phyloP scores from a whole-genome alignment of 2,329 filamentous ascomycete species.

The Pestalotiopsis sp. region DNA sequence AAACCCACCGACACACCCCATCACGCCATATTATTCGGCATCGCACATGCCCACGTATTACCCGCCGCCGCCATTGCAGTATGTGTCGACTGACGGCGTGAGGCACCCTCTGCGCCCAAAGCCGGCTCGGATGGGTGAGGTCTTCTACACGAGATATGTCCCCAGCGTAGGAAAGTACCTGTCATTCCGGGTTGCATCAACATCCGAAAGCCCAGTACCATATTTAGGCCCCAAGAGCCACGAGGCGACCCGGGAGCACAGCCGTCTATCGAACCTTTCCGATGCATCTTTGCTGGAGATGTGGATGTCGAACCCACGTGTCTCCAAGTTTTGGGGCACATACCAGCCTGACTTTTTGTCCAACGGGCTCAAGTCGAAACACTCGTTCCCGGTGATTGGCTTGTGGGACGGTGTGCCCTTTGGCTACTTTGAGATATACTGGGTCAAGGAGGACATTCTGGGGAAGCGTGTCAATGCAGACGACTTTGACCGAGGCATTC shows the following conservation, averaged over 20 bases:
- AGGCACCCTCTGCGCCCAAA: constrained; percentile 88
- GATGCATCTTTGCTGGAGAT: constrained; percentile 69
- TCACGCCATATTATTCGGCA: constrained; percentile 77
- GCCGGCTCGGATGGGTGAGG: constrained; percentile 85
- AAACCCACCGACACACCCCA: constrained; percentile 42
- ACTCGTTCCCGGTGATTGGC: constrained; percentile 89
- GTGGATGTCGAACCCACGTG: constrained; percentile 89
- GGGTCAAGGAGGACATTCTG: constrained; percentile 90
- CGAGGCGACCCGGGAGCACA: constrained; percentile 40
- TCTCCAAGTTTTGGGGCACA: constrained; percentile 83
- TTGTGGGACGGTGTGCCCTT: constrained; percentile 96
- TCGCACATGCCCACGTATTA: constrained; percentile 92
- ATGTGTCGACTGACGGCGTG: constrained; percentile 75
- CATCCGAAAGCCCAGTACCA: constrained; percentile 64
- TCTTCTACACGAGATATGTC: constrained; percentile 87
- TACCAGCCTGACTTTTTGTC: constrained; percentile 69
- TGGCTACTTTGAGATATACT: constrained; percentile 97
- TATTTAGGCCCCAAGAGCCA: constrained; percentile 62
- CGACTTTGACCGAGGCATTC: constrained; percentile 87
- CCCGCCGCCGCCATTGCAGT: constrained; percentile 81
- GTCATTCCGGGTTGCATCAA: constrained; percentile 82
- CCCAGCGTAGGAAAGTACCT: constrained; percentile 83
- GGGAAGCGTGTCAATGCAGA: constrained; percentile 70
- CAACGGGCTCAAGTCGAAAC: constrained; percentile 63
- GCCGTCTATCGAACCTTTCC: constrained; percentile 46